phyloP scores from a whole-genome alignment of 2,329 filamentous ascomycete genomes.

The Penicillium sp. region DNA sequence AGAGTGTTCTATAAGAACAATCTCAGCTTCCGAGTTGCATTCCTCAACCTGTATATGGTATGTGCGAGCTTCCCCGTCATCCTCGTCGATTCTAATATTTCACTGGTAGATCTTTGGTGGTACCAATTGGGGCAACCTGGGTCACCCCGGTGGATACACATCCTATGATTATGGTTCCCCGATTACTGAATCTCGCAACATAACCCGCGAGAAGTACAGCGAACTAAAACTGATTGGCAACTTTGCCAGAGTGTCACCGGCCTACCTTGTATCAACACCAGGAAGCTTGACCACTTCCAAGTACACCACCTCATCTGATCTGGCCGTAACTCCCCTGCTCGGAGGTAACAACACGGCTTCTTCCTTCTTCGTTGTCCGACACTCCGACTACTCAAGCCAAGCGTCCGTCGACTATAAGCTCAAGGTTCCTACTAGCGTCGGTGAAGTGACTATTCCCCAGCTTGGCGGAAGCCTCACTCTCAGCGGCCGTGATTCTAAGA shows the following conservation, averaged over 20 bases:
- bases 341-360: constrained; percentile 50
- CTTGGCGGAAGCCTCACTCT: constrained; percentile 41
- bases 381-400: constrained; percentile 63
- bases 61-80: constrained; percentile 1
- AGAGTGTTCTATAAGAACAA: constrained; percentile 79
- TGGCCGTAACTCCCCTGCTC: constrained; percentile 62
- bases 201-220: constrained; percentile 73
- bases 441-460: constrained; percentile 43
- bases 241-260: constrained; percentile 70
- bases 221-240: constrained; percentile 75
- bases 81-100: not conserved
- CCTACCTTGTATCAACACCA: constrained; percentile 63
- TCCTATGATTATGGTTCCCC: constrained; percentile 62
- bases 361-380: constrained; percentile 63
- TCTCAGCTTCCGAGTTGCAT: constrained; percentile 63
- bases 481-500: constrained; percentile 46
- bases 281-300: constrained; percentile 43
- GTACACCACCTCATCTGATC: constrained; percentile 55
- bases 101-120: constrained; percentile 63
- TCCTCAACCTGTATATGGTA: constrained; percentile 76
- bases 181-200: constrained; percentile 68
- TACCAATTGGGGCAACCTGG: constrained; percentile 81
- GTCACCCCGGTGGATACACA: constrained; percentile 65
- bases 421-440: constrained; percentile 51
- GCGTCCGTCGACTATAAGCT: constrained; percentile 63